Percentiles rank a stretch among this genome's conserved stretches.
Conservation (phyloP, 306 rosid species). For the Myrica gale region DNA sequence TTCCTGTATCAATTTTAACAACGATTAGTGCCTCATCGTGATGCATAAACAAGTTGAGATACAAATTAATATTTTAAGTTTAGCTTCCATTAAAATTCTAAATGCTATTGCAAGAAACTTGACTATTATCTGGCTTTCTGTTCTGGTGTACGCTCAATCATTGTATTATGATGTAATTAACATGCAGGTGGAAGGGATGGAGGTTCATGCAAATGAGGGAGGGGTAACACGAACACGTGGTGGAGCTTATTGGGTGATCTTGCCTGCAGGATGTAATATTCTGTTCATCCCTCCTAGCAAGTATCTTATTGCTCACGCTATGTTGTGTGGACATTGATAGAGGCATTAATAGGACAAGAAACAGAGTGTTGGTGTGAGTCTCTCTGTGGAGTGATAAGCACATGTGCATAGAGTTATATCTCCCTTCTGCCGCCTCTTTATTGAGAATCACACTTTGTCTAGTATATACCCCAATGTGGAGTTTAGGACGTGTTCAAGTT, state of each 20-base stretch:
- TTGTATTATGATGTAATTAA: slow-evolving; percentile 26
- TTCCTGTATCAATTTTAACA: neutral
- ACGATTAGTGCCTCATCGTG: slow-evolving; percentile 10
- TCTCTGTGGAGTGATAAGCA: neutral
- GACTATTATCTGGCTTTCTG: slow-evolving; percentile 20
- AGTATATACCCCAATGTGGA: neutral
- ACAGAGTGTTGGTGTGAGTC: neutral
- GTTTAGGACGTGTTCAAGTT: neutral
- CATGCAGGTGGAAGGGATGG: slow-evolving; percentile 81
- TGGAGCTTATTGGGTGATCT: slow-evolving; percentile 87
- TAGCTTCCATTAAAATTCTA: slow-evolving; percentile 2
- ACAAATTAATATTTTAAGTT: slow-evolving; percentile 12
- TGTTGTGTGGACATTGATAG: neutral
- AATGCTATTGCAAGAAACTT: slow-evolving; percentile 19
- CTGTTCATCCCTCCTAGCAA: slow-evolving; percentile 22
- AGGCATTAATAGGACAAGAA: neutral
- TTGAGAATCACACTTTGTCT: neutral
- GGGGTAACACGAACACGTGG: slow-evolving; percentile 88
- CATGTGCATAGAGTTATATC: neutral
- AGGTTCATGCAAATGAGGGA: slow-evolving; percentile 91
- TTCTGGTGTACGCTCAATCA: slow-evolving; percentile 5
- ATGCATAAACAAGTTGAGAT: slow-evolving; percentile 7
- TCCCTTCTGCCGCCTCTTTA: neutral
- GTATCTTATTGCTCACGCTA: neutral
- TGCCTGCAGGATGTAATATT: slow-evolving; percentile 94